phyloP scores from a whole-genome alignment of 1,139 yeast species.

The Wickerhamomyces sp. region DNA sequence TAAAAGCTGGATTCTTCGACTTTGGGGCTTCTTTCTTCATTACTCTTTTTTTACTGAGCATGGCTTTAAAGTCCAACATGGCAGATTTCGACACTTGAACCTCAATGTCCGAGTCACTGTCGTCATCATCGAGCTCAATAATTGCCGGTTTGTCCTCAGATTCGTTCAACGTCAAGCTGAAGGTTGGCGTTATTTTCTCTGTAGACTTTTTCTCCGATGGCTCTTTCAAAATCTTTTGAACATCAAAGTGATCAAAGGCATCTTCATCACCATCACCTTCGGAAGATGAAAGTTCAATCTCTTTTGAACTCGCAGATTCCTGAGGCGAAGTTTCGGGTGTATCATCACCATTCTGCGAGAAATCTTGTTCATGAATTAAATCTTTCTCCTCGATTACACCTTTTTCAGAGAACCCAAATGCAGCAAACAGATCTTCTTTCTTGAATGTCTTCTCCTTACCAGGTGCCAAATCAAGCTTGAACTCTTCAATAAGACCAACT shows the following conservation, averaged over 20 bases:
- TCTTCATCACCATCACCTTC: slow-evolving; percentile 7
- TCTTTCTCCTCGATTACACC: slow-evolving; percentile 3
- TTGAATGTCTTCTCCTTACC: slow-evolving; percentile 13
- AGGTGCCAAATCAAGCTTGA: slow-evolving; percentile 7
- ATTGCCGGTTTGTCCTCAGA: slow-evolving; percentile 3
- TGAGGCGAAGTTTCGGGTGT: slow-evolving; percentile 10
- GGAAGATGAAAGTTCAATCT: slow-evolving; percentile 3
- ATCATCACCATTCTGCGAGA: slow-evolving; percentile 2
- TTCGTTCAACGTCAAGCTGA: slow-evolving; percentile 3
- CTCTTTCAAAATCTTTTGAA: slow-evolving; percentile 5
- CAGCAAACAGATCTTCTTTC: slow-evolving; percentile 15
- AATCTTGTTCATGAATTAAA: not conserved
- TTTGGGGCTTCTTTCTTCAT: slow-evolving; percentile 11
- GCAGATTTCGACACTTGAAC: slow-evolving; percentile 28
- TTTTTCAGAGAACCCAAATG: slow-evolving; percentile 10
- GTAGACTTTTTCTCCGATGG: not conserved
- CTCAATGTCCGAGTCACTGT: slow-evolving; percentile 14
- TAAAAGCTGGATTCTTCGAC: slow-evolving; percentile 5
- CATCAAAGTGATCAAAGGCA: slow-evolving; percentile 12
- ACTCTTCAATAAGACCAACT: slow-evolving; percentile 4
- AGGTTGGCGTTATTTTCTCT: not conserved
- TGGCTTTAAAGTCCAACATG: slow-evolving; percentile 30
- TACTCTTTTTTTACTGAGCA: slow-evolving; percentile 25
- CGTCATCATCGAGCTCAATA: slow-evolving; percentile 17
- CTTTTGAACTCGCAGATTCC: slow-evolving; percentile 1